Evolutionary conservation across 179 eudicot genomes (phyloP), one percentile per base, ranked within the genome.

Genomic region (Pouteria campechiana): DNA sequence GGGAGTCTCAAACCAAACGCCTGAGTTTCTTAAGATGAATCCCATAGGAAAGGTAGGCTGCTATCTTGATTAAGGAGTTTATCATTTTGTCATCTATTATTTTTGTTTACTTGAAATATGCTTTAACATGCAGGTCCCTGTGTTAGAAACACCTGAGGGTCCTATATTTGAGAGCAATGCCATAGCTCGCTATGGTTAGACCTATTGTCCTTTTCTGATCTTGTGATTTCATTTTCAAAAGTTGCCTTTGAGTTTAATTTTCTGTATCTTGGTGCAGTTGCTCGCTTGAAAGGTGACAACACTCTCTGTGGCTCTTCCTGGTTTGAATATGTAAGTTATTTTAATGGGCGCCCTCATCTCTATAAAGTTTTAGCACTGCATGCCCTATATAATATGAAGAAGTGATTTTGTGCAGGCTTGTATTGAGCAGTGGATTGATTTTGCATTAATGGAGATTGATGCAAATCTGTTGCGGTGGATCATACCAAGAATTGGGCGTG

Each of bases 371-470:
- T 45, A 27, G 6, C 14, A 16, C 4, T n/a, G 6, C 11, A 42
- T 5, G 31, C 9, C 3, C 20, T 10, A 5, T 21, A 12, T n/a
- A 14, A 7, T 27, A 20, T 37, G 13, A 15, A 17, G 16, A 14
- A 6, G 4, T 12, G 37, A 23, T 25, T n/a, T 13, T 38, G 37
- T 6, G 0, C 31, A 69, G 71, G 75, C 35, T 5, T 70, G 42
- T 7, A 57, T 69, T 35, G 75, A 69, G 53, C 75, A 69, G 34
- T 69, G 75, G 75, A 63, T 63, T 8, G 75, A 69, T 33, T 59
- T 69, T 59, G 36, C 75, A 33, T 12, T 70, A 3, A 29, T 57
- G 40, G 75, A 69, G 46, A n/a, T 69, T 55, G 70, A 64, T 60
- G 39, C 50, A 1, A 50, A 60, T 45, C 9, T 64, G 7, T n/a